Conservation (phyloP, 208 protist genomes). For the Trypanosoma rangeli region DNA sequence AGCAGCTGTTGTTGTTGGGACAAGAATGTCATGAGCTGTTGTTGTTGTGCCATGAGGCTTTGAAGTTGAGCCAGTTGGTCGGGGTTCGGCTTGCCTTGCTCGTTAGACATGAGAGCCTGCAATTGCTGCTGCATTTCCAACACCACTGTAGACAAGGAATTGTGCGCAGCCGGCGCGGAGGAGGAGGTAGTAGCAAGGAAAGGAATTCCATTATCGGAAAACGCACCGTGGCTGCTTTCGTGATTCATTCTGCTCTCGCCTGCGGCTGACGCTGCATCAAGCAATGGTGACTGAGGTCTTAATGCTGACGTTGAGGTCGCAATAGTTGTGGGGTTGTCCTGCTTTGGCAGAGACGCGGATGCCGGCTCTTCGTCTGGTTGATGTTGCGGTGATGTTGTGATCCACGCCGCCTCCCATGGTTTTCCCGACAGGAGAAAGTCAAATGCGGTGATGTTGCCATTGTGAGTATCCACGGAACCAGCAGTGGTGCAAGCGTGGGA, state of each 20-base stretch:
- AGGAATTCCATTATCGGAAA: neutral
- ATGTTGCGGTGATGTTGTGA: neutral
- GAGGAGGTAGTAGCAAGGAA: neutral
- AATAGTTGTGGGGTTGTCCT: neutral
- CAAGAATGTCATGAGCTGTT: neutral
- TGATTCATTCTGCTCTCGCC: neutral
- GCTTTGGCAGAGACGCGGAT: neutral
- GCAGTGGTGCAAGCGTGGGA: neutral
- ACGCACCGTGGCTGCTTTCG: neutral
- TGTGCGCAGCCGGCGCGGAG: neutral
- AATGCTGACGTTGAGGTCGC: neutral
- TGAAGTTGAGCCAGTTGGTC: conserved; percentile 25
- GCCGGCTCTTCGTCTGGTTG: neutral
- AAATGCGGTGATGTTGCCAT: conserved; percentile 9
- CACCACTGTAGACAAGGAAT: conserved; percentile 1
- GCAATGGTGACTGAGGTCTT: neutral
- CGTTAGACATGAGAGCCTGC: conserved; percentile 7
- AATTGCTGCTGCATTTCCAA: conserved; percentile 33
- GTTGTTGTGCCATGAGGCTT: conserved; percentile 13
- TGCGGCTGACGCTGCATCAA: neutral
- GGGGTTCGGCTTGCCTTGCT: conserved; percentile 1
- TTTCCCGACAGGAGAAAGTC: conserved; percentile 2
- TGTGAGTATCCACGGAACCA: neutral
- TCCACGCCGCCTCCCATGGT: neutral
- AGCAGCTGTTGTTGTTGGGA: conserved; percentile 16